Base-by-base conservation (phyloP, 1,284 basidiomycete genomes). In the Rhodotorula glutinis region DNA sequence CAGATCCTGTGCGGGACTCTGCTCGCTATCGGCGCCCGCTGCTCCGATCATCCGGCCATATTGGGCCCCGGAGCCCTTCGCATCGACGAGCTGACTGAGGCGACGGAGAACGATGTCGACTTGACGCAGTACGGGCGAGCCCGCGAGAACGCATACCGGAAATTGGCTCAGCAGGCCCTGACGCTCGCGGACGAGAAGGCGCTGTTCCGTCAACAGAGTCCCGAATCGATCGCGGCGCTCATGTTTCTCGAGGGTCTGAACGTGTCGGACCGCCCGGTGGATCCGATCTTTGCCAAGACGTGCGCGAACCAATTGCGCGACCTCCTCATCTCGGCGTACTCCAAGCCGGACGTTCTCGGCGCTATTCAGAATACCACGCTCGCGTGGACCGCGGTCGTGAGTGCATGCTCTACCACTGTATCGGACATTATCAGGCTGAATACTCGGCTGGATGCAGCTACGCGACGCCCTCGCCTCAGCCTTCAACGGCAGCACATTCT, bases 21-120 rank as follows among this genome's bases (percentile, higher is more conserved):
- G 16, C 57, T 64, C 44, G 57, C 62, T 4, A 52, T 64, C 33
- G 62, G 62, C 21, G 62, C 62, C 0, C 56, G 62, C 9, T 58
- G 57, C 23, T 47, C n/a, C 30, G 57, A 58, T 46, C 62, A 64
- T 38, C 62, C 62, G 4, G 51, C 44, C 4, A 33, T 64, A 4
- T 17, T 64, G 29, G 62, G 62, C 19, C 21, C 52, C n/a, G 17
- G 16, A 21, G 62, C 62, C 14, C 57, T 52, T 7, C 53, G 41
- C 3, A 27, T 64, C 8, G 21, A 40, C 11, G 57, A 53, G 14
- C 57, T 64, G 3, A 5, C 19, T 13, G 19, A 38, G 2, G 25
- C 29, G 17, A 49, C 52, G 1, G 23, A n/a, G 1, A 9, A 14
- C 5, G 62, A 59, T 27, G 30, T 44, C 30, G 62, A 64, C 38